These are phyloP conservation scores for Oryza punctata DNA, from an alignment of 176 grass and related monocot genomes.

Conservation along the genomic window DNA sequence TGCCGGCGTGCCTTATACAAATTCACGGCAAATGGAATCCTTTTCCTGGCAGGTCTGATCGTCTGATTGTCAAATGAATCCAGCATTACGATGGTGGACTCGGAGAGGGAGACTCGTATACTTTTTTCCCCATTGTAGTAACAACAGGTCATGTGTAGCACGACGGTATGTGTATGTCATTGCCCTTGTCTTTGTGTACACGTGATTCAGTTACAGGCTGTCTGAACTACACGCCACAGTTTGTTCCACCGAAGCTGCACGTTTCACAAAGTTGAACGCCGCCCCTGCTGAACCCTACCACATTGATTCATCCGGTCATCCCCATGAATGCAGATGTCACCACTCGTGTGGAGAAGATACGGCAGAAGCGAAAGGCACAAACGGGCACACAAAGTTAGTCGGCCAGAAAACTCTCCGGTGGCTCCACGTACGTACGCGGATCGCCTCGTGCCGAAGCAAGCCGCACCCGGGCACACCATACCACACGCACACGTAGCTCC, in stretches of 20 bases:
- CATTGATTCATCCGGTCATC: not conserved
- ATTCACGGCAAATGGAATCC: not conserved
- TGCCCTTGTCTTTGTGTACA: not conserved
- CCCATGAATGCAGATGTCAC: not conserved
- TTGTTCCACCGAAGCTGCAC: not conserved
- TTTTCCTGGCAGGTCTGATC: not conserved
- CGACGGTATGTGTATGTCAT: too few relatives aligned
- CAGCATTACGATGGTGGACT: not conserved
- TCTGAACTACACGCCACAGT: not conserved
- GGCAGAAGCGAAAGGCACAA: not conserved
- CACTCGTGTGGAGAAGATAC: not conserved
- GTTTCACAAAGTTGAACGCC: not conserved
- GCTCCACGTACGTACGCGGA: slow-evolving; percentile 22
- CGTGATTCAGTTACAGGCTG: too few relatives aligned
- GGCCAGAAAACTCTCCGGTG: not conserved
- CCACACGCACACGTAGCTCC: not conserved
- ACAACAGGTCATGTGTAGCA: not conserved
- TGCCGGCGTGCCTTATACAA: not conserved
- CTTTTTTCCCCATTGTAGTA: not conserved
- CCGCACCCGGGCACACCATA: not conserved
- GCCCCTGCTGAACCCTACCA: not conserved
- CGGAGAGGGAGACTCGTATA: not conserved
- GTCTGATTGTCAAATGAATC: not conserved
- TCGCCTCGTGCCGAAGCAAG: not conserved
- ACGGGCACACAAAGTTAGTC: not conserved